These are phyloP conservation scores for Pythium dissimile DNA, from an alignment of 352 stramenopile species.

Conservation along the genomic window DNA sequence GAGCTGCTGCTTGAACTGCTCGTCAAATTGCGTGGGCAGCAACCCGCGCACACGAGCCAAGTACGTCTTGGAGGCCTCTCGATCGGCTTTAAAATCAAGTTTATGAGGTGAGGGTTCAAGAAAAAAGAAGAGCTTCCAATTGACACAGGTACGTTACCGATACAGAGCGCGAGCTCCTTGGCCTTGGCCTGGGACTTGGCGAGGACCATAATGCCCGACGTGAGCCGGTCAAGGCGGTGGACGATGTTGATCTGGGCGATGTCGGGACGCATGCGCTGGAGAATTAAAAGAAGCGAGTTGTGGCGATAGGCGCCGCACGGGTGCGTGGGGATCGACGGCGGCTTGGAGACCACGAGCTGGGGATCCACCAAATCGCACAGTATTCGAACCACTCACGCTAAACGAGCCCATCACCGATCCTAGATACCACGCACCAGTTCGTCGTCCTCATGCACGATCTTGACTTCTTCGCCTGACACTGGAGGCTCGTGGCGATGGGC, in stretches of 20 bases:
- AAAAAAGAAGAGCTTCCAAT: neutral
- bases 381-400: neutral
- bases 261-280: slow-evolving; percentile 67
- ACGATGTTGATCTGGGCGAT: slow-evolving; percentile 84
- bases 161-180: slow-evolving; percentile 65
- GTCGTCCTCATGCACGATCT: slow-evolving; percentile 74
- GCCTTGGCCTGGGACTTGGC: slow-evolving; percentile 74
- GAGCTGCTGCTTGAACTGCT: slow-evolving; percentile 35
- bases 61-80: slow-evolving; percentile 93
- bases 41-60: slow-evolving; percentile 89
- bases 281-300: slow-evolving; percentile 91
- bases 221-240: slow-evolving; percentile 96
- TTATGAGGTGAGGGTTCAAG: neutral
- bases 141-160: slow-evolving; percentile 36
- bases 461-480: slow-evolving; percentile 80
- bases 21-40: slow-evolving; percentile 64
- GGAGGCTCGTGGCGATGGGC: slow-evolving; percentile 96
- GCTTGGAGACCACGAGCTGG: slow-evolving; percentile 86
- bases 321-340: slow-evolving; percentile 93
- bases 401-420: too few relatives aligned
- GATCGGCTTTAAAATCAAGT: slow-evolving; percentile 38
- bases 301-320: slow-evolving; percentile 93
- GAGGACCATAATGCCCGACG: slow-evolving; percentile 89
- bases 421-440: slow-evolving; percentile 53
- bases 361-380: neutral